Percentiles rank a stretch among this genome's conserved stretches.
These are phyloP conservation scores for Phytophthora capsici DNA, from an alignment of 352 stramenopile species.

Conservation along the genomic window DNA sequence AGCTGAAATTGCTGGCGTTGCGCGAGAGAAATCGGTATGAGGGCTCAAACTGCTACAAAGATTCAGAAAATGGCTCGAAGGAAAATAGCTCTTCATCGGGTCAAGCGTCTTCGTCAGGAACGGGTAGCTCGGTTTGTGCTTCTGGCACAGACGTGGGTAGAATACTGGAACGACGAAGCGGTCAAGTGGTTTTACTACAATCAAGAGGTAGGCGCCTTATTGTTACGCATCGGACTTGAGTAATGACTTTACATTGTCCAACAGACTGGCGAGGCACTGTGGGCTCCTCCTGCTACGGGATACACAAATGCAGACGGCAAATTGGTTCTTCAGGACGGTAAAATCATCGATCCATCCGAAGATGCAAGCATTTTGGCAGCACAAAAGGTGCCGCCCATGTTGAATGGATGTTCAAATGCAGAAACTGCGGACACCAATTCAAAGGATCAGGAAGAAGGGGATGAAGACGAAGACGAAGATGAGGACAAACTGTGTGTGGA, in stretches of 20 bases:
- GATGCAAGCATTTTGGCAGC: constrained; percentile 34
- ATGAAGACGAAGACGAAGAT: constrained; percentile 56
- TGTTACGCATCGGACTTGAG: not conserved
- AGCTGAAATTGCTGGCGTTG: constrained; percentile 70
- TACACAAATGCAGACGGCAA: constrained; percentile 77
- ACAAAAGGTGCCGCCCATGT: constrained; percentile 22
- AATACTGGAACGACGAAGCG: constrained; percentile 83
- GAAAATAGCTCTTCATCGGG: constrained; percentile 49
- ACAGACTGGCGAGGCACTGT: constrained; percentile 73
- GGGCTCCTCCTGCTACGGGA: constrained; percentile 66
- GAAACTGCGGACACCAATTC: not conserved
- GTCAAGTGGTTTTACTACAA: constrained; percentile 86
- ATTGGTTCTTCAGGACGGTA: constrained; percentile 74
- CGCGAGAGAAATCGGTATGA: constrained; percentile 64
- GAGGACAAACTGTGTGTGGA: constrained; percentile 78
- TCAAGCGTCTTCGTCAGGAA: constrained; percentile 42
- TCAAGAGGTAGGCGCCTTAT: constrained; percentile 39
- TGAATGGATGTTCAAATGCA: constrained; percentile 11
- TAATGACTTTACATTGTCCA: constrained; percentile 7
- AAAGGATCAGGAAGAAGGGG: constrained; percentile 19
- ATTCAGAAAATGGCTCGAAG: constrained; percentile 69
- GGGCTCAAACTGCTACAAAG: constrained; percentile 57
- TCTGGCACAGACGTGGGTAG: constrained; percentile 59
- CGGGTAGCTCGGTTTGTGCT: constrained; percentile 47
- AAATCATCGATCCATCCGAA: constrained; percentile 60